Base-by-base conservation (phyloP, 495 filamentous ascomycete genomes). In the Ascodesmis nigricans region DNA sequence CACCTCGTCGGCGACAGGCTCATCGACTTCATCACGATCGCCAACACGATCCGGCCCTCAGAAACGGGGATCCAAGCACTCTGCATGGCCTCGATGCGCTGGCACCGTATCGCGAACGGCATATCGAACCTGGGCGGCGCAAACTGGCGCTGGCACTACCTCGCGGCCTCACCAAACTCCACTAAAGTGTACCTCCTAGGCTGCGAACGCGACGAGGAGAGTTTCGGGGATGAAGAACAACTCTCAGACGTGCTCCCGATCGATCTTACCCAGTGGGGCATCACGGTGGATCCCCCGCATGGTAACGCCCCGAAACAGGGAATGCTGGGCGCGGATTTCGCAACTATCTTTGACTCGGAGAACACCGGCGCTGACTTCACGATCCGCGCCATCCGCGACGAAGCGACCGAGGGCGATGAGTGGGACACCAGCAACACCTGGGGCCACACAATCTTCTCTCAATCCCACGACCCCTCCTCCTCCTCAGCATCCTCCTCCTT, bases 141-240 rank as follows among this genome's bases (percentile, higher is more conserved):
- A 1, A 74, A 74, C 6, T 95, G 82, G 52, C 70, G 81, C 31
- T 95, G 90, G 90, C 84, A 93, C 53, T 97, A 97, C 51, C 93
- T 87, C 51, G 82, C 79, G 0, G 72, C 91, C 54, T 81, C 92
- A 50, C 70, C 87, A 41, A 73, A 82, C 36, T 82, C 80, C 1
- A 93, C 87, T 2, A 91, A 90, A 45, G 84, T 81, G 6, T 97
- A 91, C 80, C 59, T 97, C 5, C 63, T 97, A n/a, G 87, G 87
- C 14, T 91, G 81, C 49, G 73, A 73, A 5, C 76, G 73, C 3
- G 80, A 92, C 38, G 35, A 58, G 17, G 49, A 58, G 0, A 59
- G 58, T 35, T 54, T 57, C 9, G 60, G 60, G n/a, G 60, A 57
- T 11, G 82, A 91, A 45, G 90, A 93, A 52, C 84, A 83, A 45